phyloP scores from a whole-genome alignment of 257 asterid genomes.

The Plectranthus barbatus region DNA sequence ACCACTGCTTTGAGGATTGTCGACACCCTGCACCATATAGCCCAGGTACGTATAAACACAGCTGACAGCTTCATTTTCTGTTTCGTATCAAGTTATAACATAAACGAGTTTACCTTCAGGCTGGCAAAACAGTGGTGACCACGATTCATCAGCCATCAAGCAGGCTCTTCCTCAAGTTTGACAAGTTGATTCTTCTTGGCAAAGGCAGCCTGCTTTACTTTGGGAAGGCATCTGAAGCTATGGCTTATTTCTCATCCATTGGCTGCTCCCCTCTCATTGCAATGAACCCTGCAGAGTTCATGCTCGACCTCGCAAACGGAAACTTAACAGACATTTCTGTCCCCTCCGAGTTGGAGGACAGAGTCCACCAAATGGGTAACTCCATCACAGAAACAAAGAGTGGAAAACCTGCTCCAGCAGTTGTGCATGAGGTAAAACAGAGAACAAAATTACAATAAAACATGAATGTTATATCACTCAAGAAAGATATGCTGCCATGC shows the following conservation, averaged over 20 bases:
- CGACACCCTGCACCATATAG: conserved; percentile 72
- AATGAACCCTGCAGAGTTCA: conserved; percentile 93
- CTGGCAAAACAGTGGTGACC: conserved; percentile 81
- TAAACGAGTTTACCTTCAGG: conserved; percentile 28
- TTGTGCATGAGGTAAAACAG: conserved; percentile 62
- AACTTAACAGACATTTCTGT: conserved; percentile 66
- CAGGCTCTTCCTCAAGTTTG: conserved; percentile 84
- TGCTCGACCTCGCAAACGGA: conserved; percentile 92
- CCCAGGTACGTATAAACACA: conserved; percentile 40
- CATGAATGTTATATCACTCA: too few relatives aligned
- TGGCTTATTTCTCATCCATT: conserved; percentile 62
- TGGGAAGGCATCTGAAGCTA: conserved; percentile 76
- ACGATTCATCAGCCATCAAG: conserved; percentile 99
- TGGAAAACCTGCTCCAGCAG: conserved; percentile 53
- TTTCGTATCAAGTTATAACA: background rate
- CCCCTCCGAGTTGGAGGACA: conserved; percentile 73
- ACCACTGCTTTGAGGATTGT: conserved; percentile 92
- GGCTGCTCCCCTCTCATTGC: conserved; percentile 76
- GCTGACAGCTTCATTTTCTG: background rate
- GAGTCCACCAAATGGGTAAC: conserved; percentile 54
- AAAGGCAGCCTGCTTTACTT: conserved; percentile 79
- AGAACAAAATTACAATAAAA: too few relatives aligned
- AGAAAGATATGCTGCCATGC: conserved; percentile 12
- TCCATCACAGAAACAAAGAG: conserved; percentile 32
- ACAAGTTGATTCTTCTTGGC: conserved; percentile 74